Percentiles rank a stretch among this genome's conserved stretches.
Evolutionary conservation across 2,329 filamentous ascomycete species (phyloP).

Genomic region (Paracorniculantispora psalliotae): DNA sequence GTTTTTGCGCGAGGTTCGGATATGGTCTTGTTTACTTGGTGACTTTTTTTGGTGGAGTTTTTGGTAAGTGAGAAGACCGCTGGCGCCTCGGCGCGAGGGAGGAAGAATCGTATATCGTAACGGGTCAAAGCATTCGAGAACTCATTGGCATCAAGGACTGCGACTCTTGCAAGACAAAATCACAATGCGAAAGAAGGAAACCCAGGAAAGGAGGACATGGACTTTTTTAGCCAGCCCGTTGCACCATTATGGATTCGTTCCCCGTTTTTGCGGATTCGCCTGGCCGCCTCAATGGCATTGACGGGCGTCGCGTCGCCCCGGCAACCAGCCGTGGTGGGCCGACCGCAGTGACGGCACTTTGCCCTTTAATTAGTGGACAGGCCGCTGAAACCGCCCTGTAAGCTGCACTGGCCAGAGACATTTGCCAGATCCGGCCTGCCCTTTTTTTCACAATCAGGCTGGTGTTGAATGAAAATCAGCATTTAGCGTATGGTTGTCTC

Average conservation of each 20-base stretch:
- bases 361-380: not conserved
- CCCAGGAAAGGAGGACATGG: not conserved
- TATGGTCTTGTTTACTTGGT: not conserved
- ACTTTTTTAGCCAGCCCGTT: not conserved
- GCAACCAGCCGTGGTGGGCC: not conserved
- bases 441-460: no score
- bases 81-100: slow-evolving; percentile 1
- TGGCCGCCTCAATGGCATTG: not conserved
- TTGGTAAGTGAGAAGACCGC: not conserved
- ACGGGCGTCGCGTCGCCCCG: not conserved
- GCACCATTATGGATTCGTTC: not conserved
- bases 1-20: not conserved
- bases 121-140: not conserved
- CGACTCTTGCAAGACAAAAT: not conserved
- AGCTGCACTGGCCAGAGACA: not conserved
- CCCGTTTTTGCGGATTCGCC: not conserved
- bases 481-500: no score
- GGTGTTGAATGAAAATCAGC: no score
- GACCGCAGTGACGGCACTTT: not conserved
- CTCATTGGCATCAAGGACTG: not conserved
- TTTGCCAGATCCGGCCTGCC: no score
- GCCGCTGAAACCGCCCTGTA: not conserved
- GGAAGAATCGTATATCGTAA: not conserved
- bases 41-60: not conserved
- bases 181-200: not conserved